These are phyloP conservation scores for Fomitopsis schrenkii DNA, from an alignment of 1,284 basidiomycete species.

Conservation along the genomic window DNA sequence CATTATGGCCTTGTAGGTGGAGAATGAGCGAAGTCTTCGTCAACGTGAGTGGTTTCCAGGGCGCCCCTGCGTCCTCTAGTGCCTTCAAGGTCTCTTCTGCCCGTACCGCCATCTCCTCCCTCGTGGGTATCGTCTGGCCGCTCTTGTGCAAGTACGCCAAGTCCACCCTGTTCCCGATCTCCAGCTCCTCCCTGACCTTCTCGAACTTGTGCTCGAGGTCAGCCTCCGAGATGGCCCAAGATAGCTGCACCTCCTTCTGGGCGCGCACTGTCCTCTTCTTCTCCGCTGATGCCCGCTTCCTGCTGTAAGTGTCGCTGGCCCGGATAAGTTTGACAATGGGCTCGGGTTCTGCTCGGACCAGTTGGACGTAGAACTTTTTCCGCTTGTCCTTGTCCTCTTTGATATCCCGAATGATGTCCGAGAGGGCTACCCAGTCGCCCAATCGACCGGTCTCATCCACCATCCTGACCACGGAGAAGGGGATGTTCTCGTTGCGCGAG, in stretches of 20 bases:
- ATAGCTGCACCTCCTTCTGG: constrained; percentile 71
- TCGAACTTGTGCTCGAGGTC: constrained; percentile 69
- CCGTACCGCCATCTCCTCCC: constrained; percentile 34
- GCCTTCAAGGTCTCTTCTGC: constrained; percentile 36
- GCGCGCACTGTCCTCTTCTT: constrained; percentile 32
- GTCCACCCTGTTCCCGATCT: constrained; percentile 55
- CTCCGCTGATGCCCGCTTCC: constrained; percentile 27
- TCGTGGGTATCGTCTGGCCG: constrained; percentile 29
- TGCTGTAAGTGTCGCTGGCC: constrained; percentile 34
- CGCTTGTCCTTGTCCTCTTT: constrained; percentile 27
- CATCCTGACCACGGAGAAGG: constrained; percentile 38
- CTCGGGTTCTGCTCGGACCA: constrained; percentile 39
- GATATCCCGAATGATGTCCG: constrained; percentile 30
- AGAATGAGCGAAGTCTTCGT: constrained; percentile 35
- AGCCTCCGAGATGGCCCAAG: constrained; percentile 57
- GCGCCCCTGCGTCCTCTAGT: constrained; percentile 43
- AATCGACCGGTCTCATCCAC: constrained; percentile 46
- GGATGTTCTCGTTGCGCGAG: constrained; percentile 23
- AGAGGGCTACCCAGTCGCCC: constrained; percentile 29
- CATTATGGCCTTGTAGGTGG: constrained; percentile 33
- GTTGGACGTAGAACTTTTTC: constrained; percentile 43
- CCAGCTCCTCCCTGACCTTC: constrained; percentile 55
- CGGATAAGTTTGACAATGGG: constrained; percentile 52
- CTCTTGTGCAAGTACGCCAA: constrained; percentile 53
- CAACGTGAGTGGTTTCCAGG: constrained; percentile 46